phyloP scores from a whole-genome alignment of 2,329 filamentous ascomycete genomes.

The Phoma sp. region DNA sequence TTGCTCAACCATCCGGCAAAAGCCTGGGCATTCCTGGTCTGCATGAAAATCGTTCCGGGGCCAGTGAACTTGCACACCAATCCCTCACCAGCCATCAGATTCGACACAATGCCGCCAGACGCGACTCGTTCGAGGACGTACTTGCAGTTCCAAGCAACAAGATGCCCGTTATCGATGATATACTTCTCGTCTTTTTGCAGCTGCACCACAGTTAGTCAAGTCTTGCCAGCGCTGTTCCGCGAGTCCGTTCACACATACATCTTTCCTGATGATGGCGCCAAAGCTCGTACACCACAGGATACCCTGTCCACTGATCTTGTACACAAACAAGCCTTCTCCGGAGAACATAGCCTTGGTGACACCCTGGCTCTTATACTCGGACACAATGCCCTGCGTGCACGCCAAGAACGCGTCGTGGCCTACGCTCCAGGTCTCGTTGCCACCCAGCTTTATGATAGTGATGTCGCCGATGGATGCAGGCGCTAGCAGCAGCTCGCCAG shows the following conservation, averaged over 20 bases:
- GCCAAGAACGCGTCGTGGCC: conserved; percentile 88
- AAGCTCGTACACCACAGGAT: conserved; percentile 91
- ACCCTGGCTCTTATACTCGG: conserved; percentile 85
- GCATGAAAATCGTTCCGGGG: conserved; percentile 88
- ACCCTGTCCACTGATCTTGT: conserved; percentile 81
- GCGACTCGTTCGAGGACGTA: conserved; percentile 90
- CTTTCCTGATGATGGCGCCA: conserved; percentile 92
- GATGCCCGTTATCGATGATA: conserved; percentile 88
- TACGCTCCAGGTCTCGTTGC: conserved; percentile 79
- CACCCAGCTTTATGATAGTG: conserved; percentile 75
- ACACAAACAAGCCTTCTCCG: conserved; percentile 89
- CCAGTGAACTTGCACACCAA: conserved; percentile 91
- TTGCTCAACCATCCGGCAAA: conserved; percentile 60
- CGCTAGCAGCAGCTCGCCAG: conserved; percentile 86
- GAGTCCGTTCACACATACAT: conserved; percentile 63
- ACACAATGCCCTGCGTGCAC: conserved; percentile 83
- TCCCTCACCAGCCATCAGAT: conserved; percentile 80
- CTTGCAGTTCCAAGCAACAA: conserved; percentile 96
- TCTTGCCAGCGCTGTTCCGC: too few species aligned
- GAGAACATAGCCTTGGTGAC: conserved; percentile 91
- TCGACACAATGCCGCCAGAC: conserved; percentile 91
- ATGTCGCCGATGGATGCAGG: conserved; percentile 84
- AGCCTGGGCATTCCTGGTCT: conserved; percentile 81
- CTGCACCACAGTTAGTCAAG: conserved; percentile 34
- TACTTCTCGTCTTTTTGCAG: conserved; percentile 76